Evolutionary conservation across 164 flowering plant species (phyloP), one percentile per base, ranked within the genome.

Genomic region (Vitis rupestris): DNA sequence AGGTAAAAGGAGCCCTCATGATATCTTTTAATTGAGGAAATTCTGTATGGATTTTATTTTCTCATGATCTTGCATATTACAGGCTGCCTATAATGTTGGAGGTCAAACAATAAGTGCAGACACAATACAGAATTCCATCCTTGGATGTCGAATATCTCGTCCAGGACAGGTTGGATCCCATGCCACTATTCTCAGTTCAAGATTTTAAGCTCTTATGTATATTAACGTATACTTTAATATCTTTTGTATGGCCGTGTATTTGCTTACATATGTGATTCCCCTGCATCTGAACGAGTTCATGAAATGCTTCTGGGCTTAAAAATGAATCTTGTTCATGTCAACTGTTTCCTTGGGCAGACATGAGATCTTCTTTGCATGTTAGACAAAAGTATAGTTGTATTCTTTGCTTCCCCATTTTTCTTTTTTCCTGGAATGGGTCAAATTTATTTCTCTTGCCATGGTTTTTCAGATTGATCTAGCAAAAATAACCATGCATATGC

Each of bases 1-100:
- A 91, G 95, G 99, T 93, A 70, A 70, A 63, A 16, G n/a, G 49
- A 61, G 13, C 30, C 19, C 27, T 27, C 11, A 29, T 29, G 50
- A 3, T 57, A 17, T 70, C 59, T 53, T 49, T 67, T 13, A 12
- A 12, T 14, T 14, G 61, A 61, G 16, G 29, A 51, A 66, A 50
- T 12, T 50, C 8, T 65, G 27, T 17, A 16, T 56, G 23, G n/a
- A 23, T 23, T 65, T 23, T 70, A 49, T 66, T 69, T 68, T 66
- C 72, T 71, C 29, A 66, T 56, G 29, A n/a, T 71, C 2, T 16
- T 65, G 56, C 63, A 27, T 63, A 44, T 50, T 79, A 55, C 86
- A 96, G 99, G 91, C 97, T 83, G 94, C 97, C 9, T 96, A 93
- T 72, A 93, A 88, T 52, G 74, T 93, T 70, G 97, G 99, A 30